Evolutionary conservation across 2,329 filamentous ascomycete species (phyloP).

Genomic region (Clonostachys solani): DNA sequence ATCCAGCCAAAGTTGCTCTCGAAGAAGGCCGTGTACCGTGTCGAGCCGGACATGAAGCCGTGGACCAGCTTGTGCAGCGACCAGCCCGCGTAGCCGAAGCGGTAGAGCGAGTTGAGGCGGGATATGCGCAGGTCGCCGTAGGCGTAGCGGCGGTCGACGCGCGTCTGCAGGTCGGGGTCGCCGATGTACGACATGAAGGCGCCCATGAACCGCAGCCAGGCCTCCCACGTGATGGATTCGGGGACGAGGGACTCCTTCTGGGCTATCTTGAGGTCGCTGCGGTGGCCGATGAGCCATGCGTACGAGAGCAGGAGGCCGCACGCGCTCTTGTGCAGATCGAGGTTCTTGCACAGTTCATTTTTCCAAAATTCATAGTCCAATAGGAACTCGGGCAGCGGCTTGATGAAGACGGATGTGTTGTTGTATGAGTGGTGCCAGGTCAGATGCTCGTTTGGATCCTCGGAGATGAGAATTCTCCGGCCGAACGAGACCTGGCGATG

Average conservation of each 20-base stretch:
- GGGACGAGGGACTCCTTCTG: conserved; percentile 14
- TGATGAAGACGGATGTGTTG: conserved; percentile 12
- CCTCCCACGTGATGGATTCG: conserved; percentile 14
- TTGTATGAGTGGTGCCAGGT: conserved; percentile 8
- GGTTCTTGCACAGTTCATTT: conserved; percentile 2
- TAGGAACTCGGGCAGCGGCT: conserved; percentile 20
- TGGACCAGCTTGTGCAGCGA: conserved; percentile 9
- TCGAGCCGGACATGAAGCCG: conserved; percentile 8
- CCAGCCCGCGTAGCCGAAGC: conserved; percentile 13
- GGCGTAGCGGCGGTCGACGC: conserved; percentile 25
- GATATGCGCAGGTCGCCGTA: conserved; percentile 31
- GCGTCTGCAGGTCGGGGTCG: conserved; percentile 17
- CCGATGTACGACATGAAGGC: conserved; percentile 23
- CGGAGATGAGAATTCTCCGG: conserved; percentile 12
- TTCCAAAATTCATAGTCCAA: conserved; percentile 13
- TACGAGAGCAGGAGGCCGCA: conserved; percentile 28
- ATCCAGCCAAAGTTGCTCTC: conserved; percentile 35
- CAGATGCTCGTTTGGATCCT: conserved; percentile 15
- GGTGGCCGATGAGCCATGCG: conserved; percentile 21
- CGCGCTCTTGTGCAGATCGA: background rate
- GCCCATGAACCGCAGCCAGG: conserved; percentile 19
- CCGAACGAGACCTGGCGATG: conserved; percentile 12
- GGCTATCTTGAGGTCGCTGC: conserved; percentile 25
- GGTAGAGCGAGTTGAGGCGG: conserved; percentile 30
- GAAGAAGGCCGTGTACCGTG: conserved; percentile 32